A percentile compares a stretch with the other conserved stretches of the same genome.
Conservation (phyloP, 2,329 filamentous ascomycete genomes). For the Colletotrichum destructivum region DNA sequence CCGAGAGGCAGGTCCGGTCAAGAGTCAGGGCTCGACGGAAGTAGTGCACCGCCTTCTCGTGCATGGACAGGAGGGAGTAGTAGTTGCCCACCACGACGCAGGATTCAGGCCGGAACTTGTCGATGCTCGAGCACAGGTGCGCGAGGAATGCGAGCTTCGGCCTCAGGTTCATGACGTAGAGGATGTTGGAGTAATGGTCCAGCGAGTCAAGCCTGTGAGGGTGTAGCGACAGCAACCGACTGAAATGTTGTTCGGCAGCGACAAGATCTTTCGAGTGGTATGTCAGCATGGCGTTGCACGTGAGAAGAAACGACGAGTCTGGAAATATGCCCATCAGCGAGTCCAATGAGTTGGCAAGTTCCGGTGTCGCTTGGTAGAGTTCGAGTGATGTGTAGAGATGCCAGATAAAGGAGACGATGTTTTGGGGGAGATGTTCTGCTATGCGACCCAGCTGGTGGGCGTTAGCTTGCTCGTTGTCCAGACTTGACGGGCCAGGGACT, state of each 20-base stretch:
- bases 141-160: conserved; percentile 94
- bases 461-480: conserved; percentile 47
- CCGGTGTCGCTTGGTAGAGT: conserved; percentile 86
- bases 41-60: conserved; percentile 98
- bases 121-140: conserved; percentile 89
- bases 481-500: conserved; percentile 51
- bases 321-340: conserved; percentile 90
- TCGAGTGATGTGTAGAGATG: conserved; percentile 92
- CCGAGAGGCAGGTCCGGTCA: conserved; percentile 90
- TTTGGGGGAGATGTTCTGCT: conserved; percentile 82
- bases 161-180: conserved; percentile 91
- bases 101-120: conserved; percentile 97
- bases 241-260: conserved; percentile 76
- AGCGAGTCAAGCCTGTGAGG: conserved; percentile 85
- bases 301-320: conserved; percentile 88
- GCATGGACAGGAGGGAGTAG: conserved; percentile 92
- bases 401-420: conserved; percentile 95
- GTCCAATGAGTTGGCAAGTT: conserved; percentile 81
- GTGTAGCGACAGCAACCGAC: conserved; percentile 84
- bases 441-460: conserved; percentile 77
- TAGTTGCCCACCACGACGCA: conserved; percentile 98
- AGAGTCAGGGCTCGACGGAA: conserved; percentile 93
- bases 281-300: conserved; percentile 87
- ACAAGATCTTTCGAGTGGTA: conserved; percentile 92
- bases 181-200: conserved; percentile 97